Evolutionary conservation across 768 basidiomycete species (phyloP).

Genomic region (Fomitopsis pulvina): DNA sequence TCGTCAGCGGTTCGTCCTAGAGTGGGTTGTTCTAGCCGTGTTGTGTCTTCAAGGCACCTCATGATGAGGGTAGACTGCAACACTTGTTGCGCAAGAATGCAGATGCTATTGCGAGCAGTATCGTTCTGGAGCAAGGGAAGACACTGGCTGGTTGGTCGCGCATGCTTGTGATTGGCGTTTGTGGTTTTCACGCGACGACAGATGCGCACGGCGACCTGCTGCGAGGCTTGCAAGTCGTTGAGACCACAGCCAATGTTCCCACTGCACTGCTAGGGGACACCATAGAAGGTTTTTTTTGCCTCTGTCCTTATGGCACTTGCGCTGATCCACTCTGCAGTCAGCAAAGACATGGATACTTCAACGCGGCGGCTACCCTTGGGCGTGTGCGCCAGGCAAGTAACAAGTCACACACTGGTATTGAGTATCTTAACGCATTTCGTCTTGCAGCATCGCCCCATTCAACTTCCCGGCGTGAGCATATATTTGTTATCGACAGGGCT

Average conservation of each 20-base stretch:
- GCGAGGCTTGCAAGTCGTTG: conserved; percentile 86
- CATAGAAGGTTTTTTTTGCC: conserved; percentile 74
- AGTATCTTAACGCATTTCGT: background rate
- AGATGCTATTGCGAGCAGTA: conserved; percentile 81
- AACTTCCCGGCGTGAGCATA: conserved; percentile 77
- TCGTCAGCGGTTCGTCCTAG: conserved; percentile 82
- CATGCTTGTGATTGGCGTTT: conserved; percentile 7
- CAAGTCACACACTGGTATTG: background rate
- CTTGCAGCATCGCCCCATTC: conserved; percentile 69
- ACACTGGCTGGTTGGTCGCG: conserved; percentile 65
- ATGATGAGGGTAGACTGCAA: conserved; percentile 56
- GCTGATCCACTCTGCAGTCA: conserved; percentile 42
- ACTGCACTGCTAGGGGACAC: conserved; percentile 86
- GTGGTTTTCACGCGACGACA: conserved; percentile 18
- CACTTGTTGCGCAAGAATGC: conserved; percentile 78
- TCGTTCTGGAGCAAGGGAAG: conserved; percentile 95
- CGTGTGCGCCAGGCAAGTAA: conserved; percentile 61
- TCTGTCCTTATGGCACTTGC: background rate
- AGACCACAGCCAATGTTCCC: conserved; percentile 75
- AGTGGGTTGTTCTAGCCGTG: conserved; percentile 55
- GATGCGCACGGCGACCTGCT: conserved; percentile 95
- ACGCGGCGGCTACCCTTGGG: conserved; percentile 80
- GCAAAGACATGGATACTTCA: conserved; percentile 95
- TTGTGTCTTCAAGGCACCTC: background rate
- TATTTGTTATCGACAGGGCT: background rate